Base-by-base conservation (phyloP, 2,329 filamentous ascomycete species). In the Colletotrichum cuscutae region DNA sequence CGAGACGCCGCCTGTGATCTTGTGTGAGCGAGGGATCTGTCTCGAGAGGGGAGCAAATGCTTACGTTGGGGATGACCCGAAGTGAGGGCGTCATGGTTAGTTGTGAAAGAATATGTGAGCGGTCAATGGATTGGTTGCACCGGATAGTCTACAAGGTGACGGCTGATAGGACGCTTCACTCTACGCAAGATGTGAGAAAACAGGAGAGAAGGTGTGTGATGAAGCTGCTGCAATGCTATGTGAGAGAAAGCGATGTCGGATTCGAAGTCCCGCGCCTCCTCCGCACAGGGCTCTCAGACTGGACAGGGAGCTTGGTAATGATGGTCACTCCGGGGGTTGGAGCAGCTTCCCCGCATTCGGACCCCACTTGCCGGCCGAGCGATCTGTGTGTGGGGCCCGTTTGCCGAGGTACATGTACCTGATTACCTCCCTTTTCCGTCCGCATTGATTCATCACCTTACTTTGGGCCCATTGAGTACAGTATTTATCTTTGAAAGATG, bases 1-100 rank as follows among this genome's bases (percentile, higher is more conserved):
- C 92, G 87, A 59, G 88, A 86, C 35, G 90, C 89, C 76, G 88
- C 87, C 90, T 91, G 74, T 15, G 53, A 30, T 2, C 19, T 32
- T 22, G 24, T 65, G 24, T 65, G 24, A 65, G 71, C 22, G 53
- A 52, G 57, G 28, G 5, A 22, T 12, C 24, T 30, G 11, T 15
- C 26, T 42, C 5, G 24, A 2, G 24, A 46, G 19, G 22, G 28
- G 15, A 15, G 6, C 15, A n/a, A 28, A 6, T 15, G 46, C 79
- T 74, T 75, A 80, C 79, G 46, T 71, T 79, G 60, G 79, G 79
- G 49, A 79, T 37, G 70, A 76, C 76, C 52, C 79, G 76, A 58
- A 80, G 76, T 30, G 77, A 74, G 15, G 74, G 74, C 59, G 74
- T 68, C 74, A 75, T 75, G 30, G 19, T 58, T 52, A 64, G 52